phyloP scores from a whole-genome alignment of 345 rosid genomes.

The Dimocarpus longan region DNA sequence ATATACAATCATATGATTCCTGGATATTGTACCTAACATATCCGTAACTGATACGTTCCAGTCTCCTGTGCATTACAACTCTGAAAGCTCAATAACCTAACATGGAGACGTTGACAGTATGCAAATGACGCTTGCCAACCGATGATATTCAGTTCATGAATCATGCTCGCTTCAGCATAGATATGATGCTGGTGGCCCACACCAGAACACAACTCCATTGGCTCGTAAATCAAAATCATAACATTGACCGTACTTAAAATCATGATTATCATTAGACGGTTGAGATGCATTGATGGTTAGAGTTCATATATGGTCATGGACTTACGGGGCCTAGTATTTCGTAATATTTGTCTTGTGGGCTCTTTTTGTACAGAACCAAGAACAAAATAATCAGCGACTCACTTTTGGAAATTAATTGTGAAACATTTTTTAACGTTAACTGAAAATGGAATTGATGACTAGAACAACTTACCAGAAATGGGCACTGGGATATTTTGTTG shows the following conservation, averaged over 20 bases:
- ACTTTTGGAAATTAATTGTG: not conserved
- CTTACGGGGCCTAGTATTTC: not conserved
- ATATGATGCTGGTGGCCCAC: slow-evolving; percentile 8
- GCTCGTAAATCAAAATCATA: not conserved
- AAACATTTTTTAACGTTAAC: not conserved
- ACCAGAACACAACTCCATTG: not conserved
- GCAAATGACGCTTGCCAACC: not conserved
- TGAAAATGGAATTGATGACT: slow-evolving; percentile 12
- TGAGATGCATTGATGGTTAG: slow-evolving; percentile 4
- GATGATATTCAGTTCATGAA: not conserved
- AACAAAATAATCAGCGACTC: not conserved
- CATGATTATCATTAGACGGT: slow-evolving; percentile 15
- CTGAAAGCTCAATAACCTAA: slow-evolving; percentile 11
- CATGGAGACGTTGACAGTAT: slow-evolving; percentile 16
- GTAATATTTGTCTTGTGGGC: not conserved
- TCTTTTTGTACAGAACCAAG: not conserved
- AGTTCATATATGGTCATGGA: not conserved
- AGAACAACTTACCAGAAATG: slow-evolving; percentile 13
- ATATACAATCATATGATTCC: not conserved
- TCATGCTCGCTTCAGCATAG: not conserved
- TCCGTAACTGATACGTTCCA: slow-evolving; percentile 1
- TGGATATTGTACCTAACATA: slow-evolving; percentile 8
- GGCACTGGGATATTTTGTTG: not conserved
- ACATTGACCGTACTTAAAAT: not conserved
- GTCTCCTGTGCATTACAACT: not conserved